Evolutionary conservation across 1,284 basidiomycete genomes (phyloP).

Genomic region (Polyporus tsugae): DNA sequence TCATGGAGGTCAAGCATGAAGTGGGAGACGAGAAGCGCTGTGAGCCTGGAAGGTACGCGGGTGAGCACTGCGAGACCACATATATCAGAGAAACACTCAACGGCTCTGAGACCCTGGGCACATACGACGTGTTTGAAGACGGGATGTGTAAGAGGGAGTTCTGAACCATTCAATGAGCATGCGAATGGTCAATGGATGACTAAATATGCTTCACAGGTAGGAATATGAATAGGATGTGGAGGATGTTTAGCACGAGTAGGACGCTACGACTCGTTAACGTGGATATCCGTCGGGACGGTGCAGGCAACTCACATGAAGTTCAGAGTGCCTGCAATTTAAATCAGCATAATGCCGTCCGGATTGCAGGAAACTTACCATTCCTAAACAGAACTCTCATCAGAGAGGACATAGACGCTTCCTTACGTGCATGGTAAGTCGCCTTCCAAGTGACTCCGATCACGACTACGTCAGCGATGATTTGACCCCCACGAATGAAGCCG

Average conservation of each 20-base stretch:
- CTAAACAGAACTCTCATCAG: not conserved
- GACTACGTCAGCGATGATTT: not conserved
- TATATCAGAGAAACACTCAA: not conserved
- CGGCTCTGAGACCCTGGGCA: too few species aligned
- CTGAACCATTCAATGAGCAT: not conserved
- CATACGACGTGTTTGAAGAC: not conserved
- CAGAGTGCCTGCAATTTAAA: not conserved
- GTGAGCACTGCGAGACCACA: not conserved
- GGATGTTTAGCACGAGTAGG: not conserved
- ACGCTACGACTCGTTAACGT: not conserved
- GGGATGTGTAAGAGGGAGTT: not conserved
- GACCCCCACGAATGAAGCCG: not conserved
- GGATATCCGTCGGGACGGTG: not conserved
- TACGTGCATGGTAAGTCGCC: not conserved
- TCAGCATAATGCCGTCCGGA: not conserved
- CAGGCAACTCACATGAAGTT: not conserved
- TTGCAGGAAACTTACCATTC: not conserved
- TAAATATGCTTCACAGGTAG: not conserved
- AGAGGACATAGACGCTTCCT: not conserved
- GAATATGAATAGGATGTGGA: not conserved
- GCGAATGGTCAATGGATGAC: too few species aligned
- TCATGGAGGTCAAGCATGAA: constrained; percentile 9
- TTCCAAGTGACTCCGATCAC: constrained; percentile 1
- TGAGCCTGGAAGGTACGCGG: not conserved
- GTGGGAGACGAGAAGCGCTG: not conserved